Evolutionary conservation across 31 red algal genomes (phyloP).

Genomic region (Asparagopsis taxiformis): DNA sequence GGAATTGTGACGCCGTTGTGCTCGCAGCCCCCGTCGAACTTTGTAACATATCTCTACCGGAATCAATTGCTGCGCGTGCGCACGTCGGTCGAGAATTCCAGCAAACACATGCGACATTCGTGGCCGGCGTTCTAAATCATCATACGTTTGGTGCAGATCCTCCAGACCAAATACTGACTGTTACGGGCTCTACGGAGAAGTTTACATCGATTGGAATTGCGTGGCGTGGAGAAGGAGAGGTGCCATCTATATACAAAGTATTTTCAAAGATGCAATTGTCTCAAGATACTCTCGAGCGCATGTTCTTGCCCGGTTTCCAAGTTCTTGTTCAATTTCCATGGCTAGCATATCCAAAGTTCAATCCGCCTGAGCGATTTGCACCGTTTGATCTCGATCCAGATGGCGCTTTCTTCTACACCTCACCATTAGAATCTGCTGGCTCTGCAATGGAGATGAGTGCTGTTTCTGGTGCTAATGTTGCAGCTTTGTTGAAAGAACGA

Average conservation of each 20-base stretch:
- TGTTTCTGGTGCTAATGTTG: slow-evolving; percentile 65
- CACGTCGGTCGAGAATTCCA: slow-evolving; percentile 40
- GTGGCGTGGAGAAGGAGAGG: neutral
- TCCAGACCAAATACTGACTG: slow-evolving; percentile 39
- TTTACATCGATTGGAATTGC: slow-evolving; percentile 51
- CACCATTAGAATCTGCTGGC: slow-evolving; percentile 66
- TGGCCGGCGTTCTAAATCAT: slow-evolving; percentile 39
- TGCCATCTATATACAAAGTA: slow-evolving; percentile 50
- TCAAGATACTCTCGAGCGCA: neutral
- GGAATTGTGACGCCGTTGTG: slow-evolving; percentile 57
- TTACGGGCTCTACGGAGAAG: slow-evolving; percentile 9
- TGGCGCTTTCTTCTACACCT: slow-evolving; percentile 42
- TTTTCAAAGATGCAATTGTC: slow-evolving; percentile 38
- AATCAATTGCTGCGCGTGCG: neutral
- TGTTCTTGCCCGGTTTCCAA: slow-evolving; percentile 29
- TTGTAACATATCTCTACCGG: slow-evolving; percentile 19
- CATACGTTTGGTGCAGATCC: slow-evolving; percentile 32
- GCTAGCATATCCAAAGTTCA: slow-evolving; percentile 68
- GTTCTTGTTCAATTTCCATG: slow-evolving; percentile 29
- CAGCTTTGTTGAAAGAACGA: slow-evolving; percentile 39
- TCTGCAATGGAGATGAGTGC: slow-evolving; percentile 90
- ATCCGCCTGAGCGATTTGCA: slow-evolving; percentile 57
- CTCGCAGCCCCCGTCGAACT: slow-evolving; percentile 71
- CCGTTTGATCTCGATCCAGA: slow-evolving; percentile 26
- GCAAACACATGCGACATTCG: slow-evolving; percentile 58